phyloP scores from a whole-genome alignment of 1,139 yeast species.

The Candida sp. region DNA sequence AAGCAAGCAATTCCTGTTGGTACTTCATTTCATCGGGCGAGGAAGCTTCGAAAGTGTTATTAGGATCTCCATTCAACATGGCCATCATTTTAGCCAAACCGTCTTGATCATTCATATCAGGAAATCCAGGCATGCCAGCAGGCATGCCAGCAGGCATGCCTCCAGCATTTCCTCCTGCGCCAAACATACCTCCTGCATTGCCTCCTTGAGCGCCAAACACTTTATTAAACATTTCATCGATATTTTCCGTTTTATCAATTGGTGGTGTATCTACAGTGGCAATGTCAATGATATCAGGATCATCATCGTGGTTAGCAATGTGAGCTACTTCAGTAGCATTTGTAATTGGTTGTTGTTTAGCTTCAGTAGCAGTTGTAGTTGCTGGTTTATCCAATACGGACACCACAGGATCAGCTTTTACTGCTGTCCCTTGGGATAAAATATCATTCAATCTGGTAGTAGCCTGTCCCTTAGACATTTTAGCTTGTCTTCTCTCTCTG shows the following conservation, averaged over 20 bases:
- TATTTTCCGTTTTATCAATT: conserved; percentile 13
- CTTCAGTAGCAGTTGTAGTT: too few species aligned
- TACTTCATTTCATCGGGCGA: conserved; percentile 23
- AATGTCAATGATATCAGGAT: conserved; percentile 29
- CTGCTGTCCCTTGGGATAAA: conserved; percentile 39
- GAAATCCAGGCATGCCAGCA: conserved; percentile 7
- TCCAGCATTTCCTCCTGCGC: too few species aligned
- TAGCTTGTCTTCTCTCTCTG: conserved; percentile 70
- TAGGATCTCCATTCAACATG: background rate
- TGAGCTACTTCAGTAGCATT: background rate
- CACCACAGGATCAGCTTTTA: conserved; percentile 23
- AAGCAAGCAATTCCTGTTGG: conserved; percentile 26
- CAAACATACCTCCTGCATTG: too few species aligned
- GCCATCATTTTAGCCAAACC: conserved; percentile 3
- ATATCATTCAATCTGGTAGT: conserved; percentile 50
- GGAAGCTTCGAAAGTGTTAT: conserved; percentile 1
- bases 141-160: conserved; percentile 5
- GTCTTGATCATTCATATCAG: conserved; percentile 11
- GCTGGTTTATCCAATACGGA: conserved; percentile 33
- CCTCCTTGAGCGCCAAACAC: conserved; percentile 20
- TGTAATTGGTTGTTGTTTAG: conserved; percentile 3
- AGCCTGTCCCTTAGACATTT: conserved; percentile 58
- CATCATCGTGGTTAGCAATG: conserved; percentile 17
- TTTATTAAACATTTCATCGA: conserved; percentile 34
- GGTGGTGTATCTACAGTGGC: conserved; percentile 10